These are phyloP conservation scores for Pythium rhizo-oryzae DNA, from an alignment of 352 stramenopile species.

Conservation along the genomic window DNA sequence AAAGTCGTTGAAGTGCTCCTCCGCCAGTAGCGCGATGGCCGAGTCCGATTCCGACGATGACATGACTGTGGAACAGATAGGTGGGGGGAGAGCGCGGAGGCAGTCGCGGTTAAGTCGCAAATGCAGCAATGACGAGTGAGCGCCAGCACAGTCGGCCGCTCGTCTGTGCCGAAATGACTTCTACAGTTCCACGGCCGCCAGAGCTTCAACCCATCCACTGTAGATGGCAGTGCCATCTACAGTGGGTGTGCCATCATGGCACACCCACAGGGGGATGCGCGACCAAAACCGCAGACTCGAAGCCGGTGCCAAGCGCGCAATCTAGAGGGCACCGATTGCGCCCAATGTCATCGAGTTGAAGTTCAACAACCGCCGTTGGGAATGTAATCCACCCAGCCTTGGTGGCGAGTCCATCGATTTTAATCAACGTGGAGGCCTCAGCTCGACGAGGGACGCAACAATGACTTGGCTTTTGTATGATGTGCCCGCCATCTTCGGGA, in stretches of 20 bases:
- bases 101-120: background rate
- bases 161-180: background rate
- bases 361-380: background rate
- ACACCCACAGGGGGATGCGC: slow-evolving; percentile 7
- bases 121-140: slow-evolving; percentile 15
- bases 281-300: background rate
- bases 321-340: slow-evolving; percentile 4
- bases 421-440: background rate
- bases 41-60: slow-evolving; percentile 29
- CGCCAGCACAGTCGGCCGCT: background rate
- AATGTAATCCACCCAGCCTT: slow-evolving; percentile 7
- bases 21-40: slow-evolving; percentile 53
- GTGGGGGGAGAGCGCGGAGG: background rate
- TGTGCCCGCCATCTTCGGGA: background rate
- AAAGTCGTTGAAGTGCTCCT: slow-evolving; percentile 82
- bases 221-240: too few relatives aligned
- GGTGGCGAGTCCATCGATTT: slow-evolving; percentile 15
- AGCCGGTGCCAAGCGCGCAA: slow-evolving; percentile 13
- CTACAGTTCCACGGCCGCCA: background rate
- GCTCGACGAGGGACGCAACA: background rate
- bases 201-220: background rate
- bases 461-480: slow-evolving; percentile 12
- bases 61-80: background rate
- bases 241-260: too few relatives aligned
- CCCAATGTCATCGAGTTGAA: slow-evolving; percentile 1